Conservation (phyloP, 495 filamentous ascomycete species). For the Halenospora varia region DNA sequence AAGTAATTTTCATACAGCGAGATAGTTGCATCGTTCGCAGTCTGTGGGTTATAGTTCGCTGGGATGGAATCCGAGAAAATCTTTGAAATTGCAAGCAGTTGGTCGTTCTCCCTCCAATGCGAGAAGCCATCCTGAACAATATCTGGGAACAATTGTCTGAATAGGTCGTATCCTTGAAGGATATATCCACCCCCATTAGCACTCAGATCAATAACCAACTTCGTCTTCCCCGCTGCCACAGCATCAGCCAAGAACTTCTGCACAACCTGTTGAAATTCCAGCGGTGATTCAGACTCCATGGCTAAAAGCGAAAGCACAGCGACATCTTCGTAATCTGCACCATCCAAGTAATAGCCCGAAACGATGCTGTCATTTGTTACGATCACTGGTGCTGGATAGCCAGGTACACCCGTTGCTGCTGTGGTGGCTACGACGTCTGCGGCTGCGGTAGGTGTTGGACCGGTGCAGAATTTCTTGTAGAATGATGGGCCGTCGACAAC, state of each 20-base stretch:
- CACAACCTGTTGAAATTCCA: constrained; percentile 19
- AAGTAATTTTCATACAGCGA: constrained; percentile 12
- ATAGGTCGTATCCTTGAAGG: constrained; percentile 33
- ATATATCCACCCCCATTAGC: constrained; percentile 35
- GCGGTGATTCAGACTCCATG: constrained; percentile 12
- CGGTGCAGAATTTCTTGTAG: constrained; percentile 33
- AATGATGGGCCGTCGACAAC: constrained; percentile 36
- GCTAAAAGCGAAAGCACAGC: constrained; percentile 22
- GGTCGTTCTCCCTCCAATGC: constrained; percentile 22
- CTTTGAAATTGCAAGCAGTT: constrained; percentile 11
- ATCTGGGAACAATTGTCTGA: constrained; percentile 34
- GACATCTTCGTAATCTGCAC: constrained; percentile 18
- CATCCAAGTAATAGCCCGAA: constrained; percentile 33
- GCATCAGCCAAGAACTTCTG: constrained; percentile 22
- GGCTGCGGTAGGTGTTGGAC: constrained; percentile 13
- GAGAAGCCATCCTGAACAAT: constrained; percentile 28
- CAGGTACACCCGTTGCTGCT: constrained; percentile 23
- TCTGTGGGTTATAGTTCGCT: constrained; percentile 13
- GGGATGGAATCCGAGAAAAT: constrained; percentile 12
- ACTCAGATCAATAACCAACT: constrained; percentile 34
- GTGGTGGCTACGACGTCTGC: constrained; percentile 6
- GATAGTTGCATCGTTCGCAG: background rate
- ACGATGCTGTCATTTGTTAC: constrained; percentile 36
- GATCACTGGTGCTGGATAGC: constrained; percentile 47
- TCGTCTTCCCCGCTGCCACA: constrained; percentile 21